These are phyloP conservation scores for Trifolium subterraneum DNA, from an alignment of 306 rosid species.

Conservation along the genomic window DNA sequence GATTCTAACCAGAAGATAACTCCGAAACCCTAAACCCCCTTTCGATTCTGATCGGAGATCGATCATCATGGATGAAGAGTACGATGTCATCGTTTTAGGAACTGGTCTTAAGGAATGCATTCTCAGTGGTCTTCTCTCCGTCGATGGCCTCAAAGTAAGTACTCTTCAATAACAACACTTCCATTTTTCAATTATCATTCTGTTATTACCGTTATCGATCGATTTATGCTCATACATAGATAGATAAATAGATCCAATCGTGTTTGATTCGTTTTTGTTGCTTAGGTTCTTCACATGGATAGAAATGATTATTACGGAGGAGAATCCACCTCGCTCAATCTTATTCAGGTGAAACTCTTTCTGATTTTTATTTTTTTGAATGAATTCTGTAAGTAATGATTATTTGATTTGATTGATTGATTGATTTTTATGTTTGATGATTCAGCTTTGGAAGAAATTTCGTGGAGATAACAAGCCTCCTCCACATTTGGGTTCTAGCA, in stretches of 20 bases:
- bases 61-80: slow-evolving; percentile 79
- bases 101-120: slow-evolving; percentile 99
- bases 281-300: slow-evolving; percentile 95
- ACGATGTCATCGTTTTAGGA: slow-evolving; percentile 85
- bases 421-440: neutral
- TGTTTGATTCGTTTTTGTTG: slow-evolving; percentile 6
- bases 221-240: neutral
- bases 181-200: no score
- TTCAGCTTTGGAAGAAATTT: slow-evolving; percentile 96
- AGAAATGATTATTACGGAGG: slow-evolving; percentile 97
- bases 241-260: slow-evolving; percentile 27
- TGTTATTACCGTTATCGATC: neutral
- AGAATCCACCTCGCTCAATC: slow-evolving; percentile 92
- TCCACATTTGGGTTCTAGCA: slow-evolving; percentile 84
- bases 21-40: slow-evolving; percentile 46
- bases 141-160: slow-evolving; percentile 91
- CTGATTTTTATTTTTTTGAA: neutral
- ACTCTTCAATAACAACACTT: neutral
- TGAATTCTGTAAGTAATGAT: neutral
- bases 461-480: slow-evolving; percentile 89
- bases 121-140: slow-evolving; percentile 99
- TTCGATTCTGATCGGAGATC: slow-evolving; percentile 22
- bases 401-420: slow-evolving; percentile 6
- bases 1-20: neutral
- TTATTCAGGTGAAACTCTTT: slow-evolving; percentile 59